A percentile compares a stretch with the other conserved stretches of the same genome.
These are phyloP conservation scores for Neoascochyta sp. DNA, from an alignment of 2,329 filamentous ascomycete species.

Conservation along the genomic window DNA sequence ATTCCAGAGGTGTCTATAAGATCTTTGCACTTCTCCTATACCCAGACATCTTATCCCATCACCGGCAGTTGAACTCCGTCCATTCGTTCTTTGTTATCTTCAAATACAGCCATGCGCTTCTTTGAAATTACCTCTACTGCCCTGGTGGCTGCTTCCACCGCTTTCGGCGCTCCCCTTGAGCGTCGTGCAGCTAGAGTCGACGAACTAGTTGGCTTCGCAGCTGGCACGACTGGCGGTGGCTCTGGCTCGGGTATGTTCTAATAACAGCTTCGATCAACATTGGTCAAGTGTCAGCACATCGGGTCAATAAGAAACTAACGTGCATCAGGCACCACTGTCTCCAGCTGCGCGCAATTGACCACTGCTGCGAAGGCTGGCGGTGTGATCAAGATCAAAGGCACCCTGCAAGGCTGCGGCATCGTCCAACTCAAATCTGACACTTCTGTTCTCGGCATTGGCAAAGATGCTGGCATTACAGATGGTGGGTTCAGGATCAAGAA, in stretches of 20 bases:
- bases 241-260: conserved; percentile 54
- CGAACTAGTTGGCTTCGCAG: conserved; percentile 45
- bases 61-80: conserved; percentile 17
- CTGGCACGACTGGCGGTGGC: conserved; percentile 54
- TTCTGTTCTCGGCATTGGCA: conserved; percentile 40
- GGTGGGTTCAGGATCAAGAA: conserved; percentile 54
- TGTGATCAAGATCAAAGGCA: conserved; percentile 34
- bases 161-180: conserved; percentile 19
- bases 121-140: conserved; percentile 20
- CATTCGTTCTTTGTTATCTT: conserved; percentile 8
- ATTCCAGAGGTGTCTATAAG: too few species aligned
- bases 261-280: too few species aligned
- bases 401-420: conserved; percentile 31
- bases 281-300: too few species aligned
- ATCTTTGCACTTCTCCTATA: conserved; percentile 11
- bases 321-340: conserved; percentile 57
- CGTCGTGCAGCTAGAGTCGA: conserved; percentile 27
- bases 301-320: too few species aligned
- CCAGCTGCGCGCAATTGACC: conserved; percentile 49
- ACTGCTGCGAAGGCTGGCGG: conserved; percentile 44
- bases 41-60: too few species aligned
- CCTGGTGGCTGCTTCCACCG: conserved; percentile 26
- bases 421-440: conserved; percentile 25
- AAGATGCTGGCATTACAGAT: conserved; percentile 41
- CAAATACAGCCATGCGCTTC: conserved; percentile 24